Conservation (phyloP, 1,284 basidiomycete genomes). For the Apiotrichum veenhuisii region DNA sequence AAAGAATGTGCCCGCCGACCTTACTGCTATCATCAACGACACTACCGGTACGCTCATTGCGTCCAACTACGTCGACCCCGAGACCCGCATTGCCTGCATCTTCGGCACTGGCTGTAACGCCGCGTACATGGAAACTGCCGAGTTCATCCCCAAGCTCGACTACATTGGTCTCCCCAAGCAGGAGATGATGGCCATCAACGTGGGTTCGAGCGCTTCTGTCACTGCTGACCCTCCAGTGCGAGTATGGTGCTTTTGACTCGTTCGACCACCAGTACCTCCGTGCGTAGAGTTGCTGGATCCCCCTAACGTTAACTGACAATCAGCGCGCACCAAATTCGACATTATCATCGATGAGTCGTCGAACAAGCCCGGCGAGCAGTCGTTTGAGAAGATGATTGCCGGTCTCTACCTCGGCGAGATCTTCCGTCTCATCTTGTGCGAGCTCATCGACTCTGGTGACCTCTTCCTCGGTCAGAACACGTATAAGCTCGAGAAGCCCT, state of each 20-base stretch:
- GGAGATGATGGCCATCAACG: slow-evolving; percentile 90
- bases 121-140: slow-evolving; percentile 89
- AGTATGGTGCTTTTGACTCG: slow-evolving; percentile 93
- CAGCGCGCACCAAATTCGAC: slow-evolving; percentile 87
- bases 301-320: slow-evolving; percentile 4
- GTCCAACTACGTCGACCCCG: slow-evolving; percentile 89
- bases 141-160: slow-evolving; percentile 70
- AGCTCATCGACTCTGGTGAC: slow-evolving; percentile 93
- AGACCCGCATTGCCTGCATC: slow-evolving; percentile 89
- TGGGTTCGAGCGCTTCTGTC: slow-evolving; percentile 43
- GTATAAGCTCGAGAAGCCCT: slow-evolving; percentile 91
- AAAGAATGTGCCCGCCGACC: slow-evolving; percentile 60
- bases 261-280: slow-evolving; percentile 88
- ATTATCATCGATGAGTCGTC: slow-evolving; percentile 85
- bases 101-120: slow-evolving; percentile 99
- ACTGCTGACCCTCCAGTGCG: slow-evolving; percentile 31
- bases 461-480: slow-evolving; percentile 97
- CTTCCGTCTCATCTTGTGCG: slow-evolving; percentile 85
- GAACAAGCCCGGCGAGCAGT: slow-evolving; percentile 93
- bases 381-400: slow-evolving; percentile 90
- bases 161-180: slow-evolving; percentile 64
- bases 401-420: slow-evolving; percentile 97
- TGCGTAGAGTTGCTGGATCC: slow-evolving; percentile 20
- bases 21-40: slow-evolving; percentile 91
- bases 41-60: slow-evolving; percentile 96